Conservation (phyloP, 371 early-diverging fungal genomes). For the Nematocida parisii region DNA sequence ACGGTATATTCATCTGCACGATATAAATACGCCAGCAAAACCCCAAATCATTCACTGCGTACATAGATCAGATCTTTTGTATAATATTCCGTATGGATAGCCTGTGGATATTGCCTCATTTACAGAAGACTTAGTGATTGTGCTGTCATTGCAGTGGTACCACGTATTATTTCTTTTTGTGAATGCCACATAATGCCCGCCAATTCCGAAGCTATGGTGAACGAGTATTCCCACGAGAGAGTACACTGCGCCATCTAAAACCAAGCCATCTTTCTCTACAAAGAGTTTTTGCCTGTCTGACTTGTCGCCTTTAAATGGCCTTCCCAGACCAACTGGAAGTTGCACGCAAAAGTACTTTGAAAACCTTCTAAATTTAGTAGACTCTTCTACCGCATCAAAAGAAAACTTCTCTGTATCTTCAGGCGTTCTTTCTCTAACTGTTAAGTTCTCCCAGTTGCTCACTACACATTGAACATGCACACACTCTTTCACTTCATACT, state of each 20-base stretch:
- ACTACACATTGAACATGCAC: slow-evolving; percentile 50
- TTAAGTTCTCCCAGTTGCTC: slow-evolving; percentile 50
- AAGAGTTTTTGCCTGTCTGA: slow-evolving; percentile 33
- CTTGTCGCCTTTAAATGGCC: slow-evolving; percentile 31
- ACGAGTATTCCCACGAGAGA: slow-evolving; percentile 47
- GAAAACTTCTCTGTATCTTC: not conserved
- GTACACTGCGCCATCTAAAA: slow-evolving; percentile 39
- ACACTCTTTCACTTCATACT: slow-evolving; percentile 35
- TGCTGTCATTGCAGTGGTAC: slow-evolving; percentile 60
- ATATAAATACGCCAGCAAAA: too few species aligned
- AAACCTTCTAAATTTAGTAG: slow-evolving; percentile 27
- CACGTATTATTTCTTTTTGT: slow-evolving; percentile 40
- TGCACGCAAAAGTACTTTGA: slow-evolving; percentile 58
- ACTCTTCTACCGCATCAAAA: slow-evolving; percentile 25
- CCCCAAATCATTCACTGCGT: not conserved
- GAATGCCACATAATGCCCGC: slow-evolving; percentile 58
- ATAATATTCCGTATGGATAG: slow-evolving; percentile 55
- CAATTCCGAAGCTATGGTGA: slow-evolving; percentile 55
- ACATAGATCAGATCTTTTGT: slow-evolving; percentile 2
- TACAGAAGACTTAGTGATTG: slow-evolving; percentile 42
- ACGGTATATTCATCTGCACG: too few species aligned
- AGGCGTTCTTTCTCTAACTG: not conserved
- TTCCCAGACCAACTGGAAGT: slow-evolving; percentile 46
- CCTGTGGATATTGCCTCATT: slow-evolving; percentile 44
- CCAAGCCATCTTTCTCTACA: slow-evolving; percentile 46